A percentile compares a stretch with the other conserved stretches of the same genome.
These are phyloP conservation scores for Bocquillonia castaneifolia DNA, from an alignment of 441 rosid genomes.

Conservation along the genomic window DNA sequence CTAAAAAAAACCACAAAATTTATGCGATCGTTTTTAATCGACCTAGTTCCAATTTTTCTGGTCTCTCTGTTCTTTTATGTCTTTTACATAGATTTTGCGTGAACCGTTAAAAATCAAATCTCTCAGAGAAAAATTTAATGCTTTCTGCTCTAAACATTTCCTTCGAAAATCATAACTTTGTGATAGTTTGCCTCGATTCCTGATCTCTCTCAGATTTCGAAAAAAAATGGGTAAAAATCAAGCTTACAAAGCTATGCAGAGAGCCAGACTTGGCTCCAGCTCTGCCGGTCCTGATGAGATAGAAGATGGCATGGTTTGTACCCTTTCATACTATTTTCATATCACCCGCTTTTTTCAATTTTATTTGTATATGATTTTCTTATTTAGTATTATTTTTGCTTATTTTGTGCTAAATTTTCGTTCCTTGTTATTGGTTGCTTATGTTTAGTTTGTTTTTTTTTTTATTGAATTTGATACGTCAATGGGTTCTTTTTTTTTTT, in stretches of 20 bases:
- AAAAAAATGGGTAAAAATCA: conserved; percentile 85
- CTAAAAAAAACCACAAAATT: no score
- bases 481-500: not conserved
- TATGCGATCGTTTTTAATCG: no score
- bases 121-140: not conserved
- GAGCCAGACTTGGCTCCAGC: conserved; percentile 73
- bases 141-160: conserved; percentile 13
- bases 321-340: conserved; percentile 51
- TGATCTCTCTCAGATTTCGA: conserved; percentile 20
- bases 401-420: not conserved
- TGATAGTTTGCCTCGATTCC: conserved; percentile 3
- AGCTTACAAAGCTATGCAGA: conserved; percentile 98
- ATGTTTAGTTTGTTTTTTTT: not conserved
- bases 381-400: not conserved
- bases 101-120: conserved; percentile 26
- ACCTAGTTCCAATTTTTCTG: not conserved
- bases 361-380: not conserved
- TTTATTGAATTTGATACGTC: not conserved
- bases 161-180: not conserved
- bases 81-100: conserved; percentile 16
- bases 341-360: not conserved
- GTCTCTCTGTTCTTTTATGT: not conserved
- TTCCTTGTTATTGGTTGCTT: conserved; percentile 3
- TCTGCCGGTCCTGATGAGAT: conserved; percentile 77
- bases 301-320: conserved; percentile 98